These are phyloP conservation scores for Colletotrichum orbiculare DNA, from an alignment of 2,329 filamentous ascomycete genomes.

Conservation along the genomic window DNA sequence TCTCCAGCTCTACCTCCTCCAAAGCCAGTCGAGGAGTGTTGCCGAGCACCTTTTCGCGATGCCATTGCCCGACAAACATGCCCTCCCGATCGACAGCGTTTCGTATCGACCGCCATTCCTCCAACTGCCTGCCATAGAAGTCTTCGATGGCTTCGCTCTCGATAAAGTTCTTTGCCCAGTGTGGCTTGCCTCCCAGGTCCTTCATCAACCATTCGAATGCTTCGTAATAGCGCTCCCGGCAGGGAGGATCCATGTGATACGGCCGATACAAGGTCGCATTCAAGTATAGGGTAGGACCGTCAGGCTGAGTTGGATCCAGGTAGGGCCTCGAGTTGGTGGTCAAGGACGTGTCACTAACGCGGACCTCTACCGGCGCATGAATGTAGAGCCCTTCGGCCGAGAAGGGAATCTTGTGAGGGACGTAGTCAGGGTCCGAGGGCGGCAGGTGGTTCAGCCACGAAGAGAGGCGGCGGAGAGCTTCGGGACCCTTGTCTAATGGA, in stretches of 20 bases:
- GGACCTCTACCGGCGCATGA: slow-evolving; percentile 93
- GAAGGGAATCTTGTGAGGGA: slow-evolving; percentile 79
- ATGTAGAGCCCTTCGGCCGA: slow-evolving; percentile 83
- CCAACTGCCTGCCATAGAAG: slow-evolving; percentile 77
- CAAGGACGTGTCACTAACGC: slow-evolving; percentile 76
- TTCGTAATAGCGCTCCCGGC: slow-evolving; percentile 81
- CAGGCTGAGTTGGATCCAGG: slow-evolving; percentile 76
- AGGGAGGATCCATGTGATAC: slow-evolving; percentile 82
- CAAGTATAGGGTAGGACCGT: slow-evolving; percentile 84
- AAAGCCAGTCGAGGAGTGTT: slow-evolving; percentile 47
- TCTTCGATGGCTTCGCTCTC: slow-evolving; percentile 67
- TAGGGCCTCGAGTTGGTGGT: slow-evolving; percentile 52
- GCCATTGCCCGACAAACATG: slow-evolving; percentile 93
- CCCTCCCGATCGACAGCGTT: slow-evolving; percentile 81
- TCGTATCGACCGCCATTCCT: slow-evolving; percentile 75
- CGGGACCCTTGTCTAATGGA: slow-evolving; percentile 85
- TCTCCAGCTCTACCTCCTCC: slow-evolving; percentile 49
- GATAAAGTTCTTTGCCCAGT: slow-evolving; percentile 94
- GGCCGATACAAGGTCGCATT: slow-evolving; percentile 92
- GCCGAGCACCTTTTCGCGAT: slow-evolving; percentile 73
- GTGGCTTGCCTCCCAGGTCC: slow-evolving; percentile 82
- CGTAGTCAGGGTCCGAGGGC: slow-evolving; percentile 73
- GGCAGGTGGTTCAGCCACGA: slow-evolving; percentile 80
- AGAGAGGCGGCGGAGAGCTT: slow-evolving; percentile 83
- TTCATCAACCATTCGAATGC: slow-evolving; percentile 93